Percentiles rank a stretch among this genome's conserved stretches.
These are phyloP conservation scores for Coniferiporia sulphurascens DNA, from an alignment of 1,284 basidiomycete genomes.

Conservation along the genomic window DNA sequence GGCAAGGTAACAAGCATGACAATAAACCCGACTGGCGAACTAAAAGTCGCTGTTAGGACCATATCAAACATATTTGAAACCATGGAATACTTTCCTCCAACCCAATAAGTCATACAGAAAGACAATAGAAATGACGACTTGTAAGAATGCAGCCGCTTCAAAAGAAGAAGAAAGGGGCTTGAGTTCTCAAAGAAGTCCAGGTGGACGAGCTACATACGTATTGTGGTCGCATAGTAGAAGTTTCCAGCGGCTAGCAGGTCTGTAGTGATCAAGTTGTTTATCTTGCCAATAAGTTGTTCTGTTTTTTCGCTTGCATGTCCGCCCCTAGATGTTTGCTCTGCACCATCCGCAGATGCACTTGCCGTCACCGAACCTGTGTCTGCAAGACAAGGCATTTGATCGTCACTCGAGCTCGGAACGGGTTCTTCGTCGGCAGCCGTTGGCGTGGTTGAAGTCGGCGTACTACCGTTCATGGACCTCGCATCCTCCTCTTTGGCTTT, in stretches of 20 bases:
- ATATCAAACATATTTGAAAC: not conserved
- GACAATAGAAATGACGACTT: conserved; percentile 27
- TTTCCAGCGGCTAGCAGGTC: conserved; percentile 21
- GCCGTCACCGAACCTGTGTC: not conserved
- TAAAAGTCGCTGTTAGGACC: conserved; percentile 7
- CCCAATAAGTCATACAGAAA: conserved; percentile 31
- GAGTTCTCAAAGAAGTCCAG: conserved; percentile 10
- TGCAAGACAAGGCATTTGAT: too few relatives aligned
- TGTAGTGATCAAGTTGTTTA: conserved; percentile 31
- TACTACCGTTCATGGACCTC: not conserved
- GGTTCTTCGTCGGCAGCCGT: conserved; percentile 3
- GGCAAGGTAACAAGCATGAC: conserved; percentile 34
- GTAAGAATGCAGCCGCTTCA: conserved; percentile 22
- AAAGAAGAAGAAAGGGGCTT: not conserved
- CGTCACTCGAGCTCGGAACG: not conserved
- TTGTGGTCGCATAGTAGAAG: conserved; percentile 11
- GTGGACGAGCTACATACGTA: conserved; percentile 9
- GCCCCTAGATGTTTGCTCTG: not conserved
- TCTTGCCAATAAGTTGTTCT: conserved; percentile 33
- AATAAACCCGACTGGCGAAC: conserved; percentile 34
- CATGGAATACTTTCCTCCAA: conserved; percentile 1
- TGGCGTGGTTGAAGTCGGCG: not conserved
- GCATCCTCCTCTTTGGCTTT: not conserved
- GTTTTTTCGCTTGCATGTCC: conserved; percentile 21
- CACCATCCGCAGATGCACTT: not conserved